A percentile compares a stretch with the other conserved stretches of the same genome.
Conservation (phyloP, 2,329 filamentous ascomycete species). For the Endoconidiophora laricicola region DNA sequence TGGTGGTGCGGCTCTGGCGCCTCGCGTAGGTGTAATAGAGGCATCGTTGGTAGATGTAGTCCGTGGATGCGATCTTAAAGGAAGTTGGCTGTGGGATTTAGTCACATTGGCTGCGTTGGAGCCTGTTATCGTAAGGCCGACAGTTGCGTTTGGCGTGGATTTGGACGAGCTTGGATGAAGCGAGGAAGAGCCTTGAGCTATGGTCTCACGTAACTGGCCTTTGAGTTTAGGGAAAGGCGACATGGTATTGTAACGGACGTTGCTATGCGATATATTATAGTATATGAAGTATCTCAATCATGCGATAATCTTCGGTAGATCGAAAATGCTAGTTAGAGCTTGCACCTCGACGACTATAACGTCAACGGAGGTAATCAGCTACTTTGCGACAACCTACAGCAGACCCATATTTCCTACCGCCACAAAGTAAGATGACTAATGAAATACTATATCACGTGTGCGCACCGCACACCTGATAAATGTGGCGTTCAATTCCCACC, state of each 20-base stretch:
- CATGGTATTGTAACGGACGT: background rate
- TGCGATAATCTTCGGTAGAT: too few relatives aligned
- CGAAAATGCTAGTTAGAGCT: too few relatives aligned
- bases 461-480: background rate
- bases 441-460: background rate
- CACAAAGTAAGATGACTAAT: too few relatives aligned
- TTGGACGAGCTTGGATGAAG: background rate
- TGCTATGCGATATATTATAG: too few relatives aligned
- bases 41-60: slow-evolving; percentile 2
- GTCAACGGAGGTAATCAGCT: too few relatives aligned
- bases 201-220: slow-evolving; percentile 4
- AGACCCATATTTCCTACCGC: too few relatives aligned
- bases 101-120: background rate
- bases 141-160: slow-evolving; percentile 1
- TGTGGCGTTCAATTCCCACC: slow-evolving; percentile 10
- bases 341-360: too few relatives aligned
- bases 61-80: slow-evolving; percentile 4
- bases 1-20: slow-evolving; percentile 4
- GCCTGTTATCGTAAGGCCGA: background rate
- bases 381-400: too few relatives aligned
- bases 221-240: slow-evolving; percentile 9
- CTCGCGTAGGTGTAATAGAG: slow-evolving; percentile 1
- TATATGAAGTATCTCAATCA: too few relatives aligned
- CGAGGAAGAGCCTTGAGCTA: background rate
- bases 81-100: slow-evolving; percentile 1